phyloP scores from a whole-genome alignment of 495 filamentous ascomycete genomes.

The Hypoxylon lenormandii region DNA sequence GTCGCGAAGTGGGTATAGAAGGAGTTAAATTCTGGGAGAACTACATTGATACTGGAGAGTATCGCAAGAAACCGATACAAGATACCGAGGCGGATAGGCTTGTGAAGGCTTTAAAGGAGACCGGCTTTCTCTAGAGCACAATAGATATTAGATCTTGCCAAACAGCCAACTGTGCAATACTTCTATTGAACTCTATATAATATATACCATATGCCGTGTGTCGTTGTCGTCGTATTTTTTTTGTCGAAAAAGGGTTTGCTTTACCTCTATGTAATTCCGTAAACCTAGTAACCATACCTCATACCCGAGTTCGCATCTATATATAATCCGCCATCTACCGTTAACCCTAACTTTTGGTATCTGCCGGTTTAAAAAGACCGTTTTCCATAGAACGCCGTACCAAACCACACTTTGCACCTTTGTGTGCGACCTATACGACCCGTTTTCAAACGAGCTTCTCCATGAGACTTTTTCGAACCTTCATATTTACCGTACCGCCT shows the following conservation, averaged over 20 bases:
- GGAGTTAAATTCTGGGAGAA: slow-evolving; percentile 87
- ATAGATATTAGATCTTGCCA: slow-evolving; percentile 5
- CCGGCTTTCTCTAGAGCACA: slow-evolving; percentile 55
- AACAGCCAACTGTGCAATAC: neutral
- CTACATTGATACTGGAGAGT: slow-evolving; percentile 62
- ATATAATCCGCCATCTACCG: slow-evolving; percentile 1
- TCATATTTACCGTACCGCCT: slow-evolving; percentile 87
- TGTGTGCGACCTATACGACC: slow-evolving; percentile 4
- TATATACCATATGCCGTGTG: slow-evolving; percentile 10
- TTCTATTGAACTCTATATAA: neutral
- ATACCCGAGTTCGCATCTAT: neutral
- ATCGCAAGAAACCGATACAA: slow-evolving; percentile 37
- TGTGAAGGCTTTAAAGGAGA: slow-evolving; percentile 49
- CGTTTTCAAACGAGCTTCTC: slow-evolving; percentile 53
- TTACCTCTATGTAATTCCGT: neutral
- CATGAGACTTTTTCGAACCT: slow-evolving; percentile 70
- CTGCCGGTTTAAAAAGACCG: slow-evolving; percentile 8
- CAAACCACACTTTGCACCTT: slow-evolving; percentile 8
- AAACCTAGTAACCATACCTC: neutral
- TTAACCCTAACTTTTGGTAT: slow-evolving; percentile 14
- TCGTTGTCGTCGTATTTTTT: slow-evolving; percentile 1
- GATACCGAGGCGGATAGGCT: slow-evolving; percentile 43
- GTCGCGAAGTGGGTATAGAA: slow-evolving; percentile 85
- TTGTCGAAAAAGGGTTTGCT: no score
- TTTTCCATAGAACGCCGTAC: slow-evolving; percentile 22